Percentiles rank a stretch among this genome's conserved stretches.
Evolutionary conservation across 805 yeast species (phyloP).

Genomic region (Kazachstania psychrophila): DNA sequence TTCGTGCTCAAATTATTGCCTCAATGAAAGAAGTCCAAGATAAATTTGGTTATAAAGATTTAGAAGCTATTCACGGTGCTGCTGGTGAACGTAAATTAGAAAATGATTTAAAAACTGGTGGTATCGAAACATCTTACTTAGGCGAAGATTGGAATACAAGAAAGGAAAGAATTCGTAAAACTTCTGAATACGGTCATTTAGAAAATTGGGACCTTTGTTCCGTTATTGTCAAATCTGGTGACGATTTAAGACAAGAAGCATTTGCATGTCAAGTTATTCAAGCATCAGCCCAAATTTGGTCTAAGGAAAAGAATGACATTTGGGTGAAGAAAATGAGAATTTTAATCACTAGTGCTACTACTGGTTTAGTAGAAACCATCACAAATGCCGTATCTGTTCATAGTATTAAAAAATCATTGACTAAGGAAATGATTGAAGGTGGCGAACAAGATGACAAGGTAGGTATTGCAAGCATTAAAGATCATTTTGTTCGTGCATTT

Average conservation of each 20-base stretch:
- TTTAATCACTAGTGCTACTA: constrained; percentile 76
- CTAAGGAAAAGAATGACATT: constrained; percentile 51
- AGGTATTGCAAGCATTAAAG: constrained; percentile 64
- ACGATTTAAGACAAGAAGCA: constrained; percentile 92
- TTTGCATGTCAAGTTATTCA: constrained; percentile 92
- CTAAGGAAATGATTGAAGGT: constrained; percentile 57
- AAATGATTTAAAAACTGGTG: constrained; percentile 83
- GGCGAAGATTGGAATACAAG: constrained; percentile 93
- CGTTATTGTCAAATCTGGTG: constrained; percentile 93
- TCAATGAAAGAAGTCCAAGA: constrained; percentile 73
- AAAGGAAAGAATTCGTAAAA: constrained; percentile 65
- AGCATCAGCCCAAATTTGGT: constrained; percentile 82
- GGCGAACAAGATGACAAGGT: constrained; percentile 54
- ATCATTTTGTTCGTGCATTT: constrained; percentile 69
- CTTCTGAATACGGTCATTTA: constrained; percentile 74
- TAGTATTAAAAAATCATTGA: constrained; percentile 85
- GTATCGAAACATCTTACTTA: constrained; percentile 51
- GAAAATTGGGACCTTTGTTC: constrained; percentile 93
- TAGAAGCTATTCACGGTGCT: constrained; percentile 48
- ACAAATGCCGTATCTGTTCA: constrained; percentile 91
- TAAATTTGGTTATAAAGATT: constrained; percentile 44
- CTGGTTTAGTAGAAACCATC: constrained; percentile 93
- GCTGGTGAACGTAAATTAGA: constrained; percentile 90
- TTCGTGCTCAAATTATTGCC: constrained; percentile 58
- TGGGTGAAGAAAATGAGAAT: constrained; percentile 96